A percentile compares a stretch with the other conserved stretches of the same genome.
Evolutionary conservation across 192 early-diverging fungal species (phyloP).

Genomic region (Dissophora ornata): DNA sequence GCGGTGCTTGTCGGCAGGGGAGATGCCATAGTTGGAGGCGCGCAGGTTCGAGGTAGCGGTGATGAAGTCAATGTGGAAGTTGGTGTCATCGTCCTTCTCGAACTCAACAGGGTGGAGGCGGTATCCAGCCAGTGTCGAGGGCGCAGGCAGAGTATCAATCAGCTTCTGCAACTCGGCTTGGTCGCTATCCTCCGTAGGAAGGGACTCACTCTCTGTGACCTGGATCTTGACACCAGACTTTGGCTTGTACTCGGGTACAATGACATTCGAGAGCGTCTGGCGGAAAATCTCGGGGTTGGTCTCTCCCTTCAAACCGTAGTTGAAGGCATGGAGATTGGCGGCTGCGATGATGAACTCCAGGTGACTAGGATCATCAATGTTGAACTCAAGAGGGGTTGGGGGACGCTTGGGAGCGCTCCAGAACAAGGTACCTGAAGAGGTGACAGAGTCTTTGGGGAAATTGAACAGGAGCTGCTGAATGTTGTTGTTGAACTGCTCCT

Average conservation of each 20-base stretch:
- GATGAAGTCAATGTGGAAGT: constrained; percentile 99
- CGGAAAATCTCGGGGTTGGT: constrained; percentile 79
- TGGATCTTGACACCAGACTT: constrained; percentile 96
- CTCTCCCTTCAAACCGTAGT: constrained; percentile 92
- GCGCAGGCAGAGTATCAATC: constrained; percentile 76
- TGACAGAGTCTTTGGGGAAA: constrained; percentile 94
- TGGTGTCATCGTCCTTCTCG: constrained; percentile 99
- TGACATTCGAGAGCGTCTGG: constrained; percentile 64
- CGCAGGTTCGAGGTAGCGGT: constrained; percentile 97
- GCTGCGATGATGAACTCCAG: constrained; percentile 91
- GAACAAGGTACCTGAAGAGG: constrained; percentile 90
- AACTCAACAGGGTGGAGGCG: constrained; percentile 93
- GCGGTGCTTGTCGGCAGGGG: constrained; percentile 78
- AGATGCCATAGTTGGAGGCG: constrained; percentile 83
- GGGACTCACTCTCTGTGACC: constrained; percentile 88
- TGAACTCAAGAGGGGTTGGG: constrained; percentile 85
- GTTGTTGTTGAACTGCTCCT: constrained; percentile 92
- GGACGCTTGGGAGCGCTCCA: constrained; percentile 98
- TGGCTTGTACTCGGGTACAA: constrained; percentile 87
- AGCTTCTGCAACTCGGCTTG: constrained; percentile 73
- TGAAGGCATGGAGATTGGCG: constrained; percentile 95
- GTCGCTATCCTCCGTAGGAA: constrained; percentile 61
- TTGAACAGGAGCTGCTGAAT: constrained; percentile 97
- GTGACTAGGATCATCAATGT: constrained; percentile 80
- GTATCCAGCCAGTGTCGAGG: constrained; percentile 83